Conservation (phyloP, 306 rosid species). For the Carpinus viminea region DNA sequence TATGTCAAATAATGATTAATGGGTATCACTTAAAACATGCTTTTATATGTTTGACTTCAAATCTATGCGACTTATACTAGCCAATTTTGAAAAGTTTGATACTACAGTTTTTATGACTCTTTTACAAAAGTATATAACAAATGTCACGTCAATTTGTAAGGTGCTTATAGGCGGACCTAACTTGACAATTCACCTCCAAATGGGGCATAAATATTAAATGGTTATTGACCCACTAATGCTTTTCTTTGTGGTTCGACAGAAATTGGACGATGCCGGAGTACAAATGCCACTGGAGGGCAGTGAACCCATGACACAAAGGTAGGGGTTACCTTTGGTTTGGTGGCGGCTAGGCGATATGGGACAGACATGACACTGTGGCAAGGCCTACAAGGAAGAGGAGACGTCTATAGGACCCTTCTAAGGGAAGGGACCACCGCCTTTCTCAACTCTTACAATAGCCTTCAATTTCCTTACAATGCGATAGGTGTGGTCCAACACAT, state of each 20-base stretch:
- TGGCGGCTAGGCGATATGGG: conserved; percentile 66
- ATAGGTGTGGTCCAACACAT: conserved; percentile 50
- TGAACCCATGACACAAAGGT: conserved; percentile 75
- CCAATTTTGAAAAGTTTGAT: too few relatives aligned
- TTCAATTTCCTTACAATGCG: conserved; percentile 61
- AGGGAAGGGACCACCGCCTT: conserved; percentile 79
- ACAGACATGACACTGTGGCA: conserved; percentile 72
- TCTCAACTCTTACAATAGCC: conserved; percentile 71
- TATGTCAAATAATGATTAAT: too few relatives aligned
- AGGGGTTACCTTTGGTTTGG: conserved; percentile 60
- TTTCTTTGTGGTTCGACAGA: conserved; percentile 33
- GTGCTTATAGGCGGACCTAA: too few relatives aligned
- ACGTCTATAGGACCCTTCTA: conserved; percentile 69
- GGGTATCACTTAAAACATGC: background rate
- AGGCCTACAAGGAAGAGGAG: conserved; percentile 81
- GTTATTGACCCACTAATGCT: background rate
- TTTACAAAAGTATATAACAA: too few relatives aligned
- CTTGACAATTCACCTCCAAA: background rate
- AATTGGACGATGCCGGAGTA: conserved; percentile 66
- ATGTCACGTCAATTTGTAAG: too few relatives aligned
- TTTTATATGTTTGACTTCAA: background rate
- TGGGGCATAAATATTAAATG: background rate
- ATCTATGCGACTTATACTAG: background rate
- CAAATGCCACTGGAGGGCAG: conserved; percentile 79
- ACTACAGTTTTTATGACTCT: too few relatives aligned